Evolutionary conservation across 768 basidiomycete genomes (phyloP).

Genomic region (Nevesoporus exiguus): DNA sequence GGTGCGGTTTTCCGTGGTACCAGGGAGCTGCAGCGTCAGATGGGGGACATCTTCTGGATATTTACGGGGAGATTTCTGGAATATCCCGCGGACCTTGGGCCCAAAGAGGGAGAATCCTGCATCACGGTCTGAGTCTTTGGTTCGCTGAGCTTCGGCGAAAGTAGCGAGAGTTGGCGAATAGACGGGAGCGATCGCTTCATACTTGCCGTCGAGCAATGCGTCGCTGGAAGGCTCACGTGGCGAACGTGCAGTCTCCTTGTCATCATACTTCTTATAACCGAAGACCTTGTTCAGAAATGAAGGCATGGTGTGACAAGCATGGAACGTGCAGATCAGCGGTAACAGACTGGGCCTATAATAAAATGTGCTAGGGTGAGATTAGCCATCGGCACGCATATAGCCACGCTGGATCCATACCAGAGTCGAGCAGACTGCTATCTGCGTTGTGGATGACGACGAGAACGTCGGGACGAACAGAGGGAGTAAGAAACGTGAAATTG

Average conservation of each 20-base stretch:
- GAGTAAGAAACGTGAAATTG: neutral
- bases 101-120: slow-evolving; percentile 48
- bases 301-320: slow-evolving; percentile 39
- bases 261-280: slow-evolving; percentile 66
- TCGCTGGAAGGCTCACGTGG: slow-evolving; percentile 36
- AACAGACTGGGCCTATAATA: slow-evolving; percentile 4
- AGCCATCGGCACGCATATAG: neutral
- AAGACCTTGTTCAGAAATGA: slow-evolving; percentile 78
- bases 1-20: slow-evolving; percentile 47
- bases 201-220: slow-evolving; percentile 68
- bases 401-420: slow-evolving; percentile 1
- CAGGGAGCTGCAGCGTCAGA: slow-evolving; percentile 61
- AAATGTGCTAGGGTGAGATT: slow-evolving; percentile 5
- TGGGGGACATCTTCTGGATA: slow-evolving; percentile 41
- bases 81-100: slow-evolving; percentile 40
- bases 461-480: neutral
- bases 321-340: slow-evolving; percentile 10
- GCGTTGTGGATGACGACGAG: neutral
- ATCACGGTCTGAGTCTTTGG: slow-evolving; percentile 43
- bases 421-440: neutral
- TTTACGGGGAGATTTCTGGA: slow-evolving; percentile 36
- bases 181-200: slow-evolving; percentile 60
- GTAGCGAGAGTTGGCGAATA: slow-evolving; percentile 33
- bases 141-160: slow-evolving; percentile 15
- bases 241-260: slow-evolving; percentile 35